A percentile compares a stretch with the other conserved stretches of the same genome.
phyloP scores from a whole-genome alignment of 1,139 yeast genomes.

The Blastobotrys malaysiensis region DNA sequence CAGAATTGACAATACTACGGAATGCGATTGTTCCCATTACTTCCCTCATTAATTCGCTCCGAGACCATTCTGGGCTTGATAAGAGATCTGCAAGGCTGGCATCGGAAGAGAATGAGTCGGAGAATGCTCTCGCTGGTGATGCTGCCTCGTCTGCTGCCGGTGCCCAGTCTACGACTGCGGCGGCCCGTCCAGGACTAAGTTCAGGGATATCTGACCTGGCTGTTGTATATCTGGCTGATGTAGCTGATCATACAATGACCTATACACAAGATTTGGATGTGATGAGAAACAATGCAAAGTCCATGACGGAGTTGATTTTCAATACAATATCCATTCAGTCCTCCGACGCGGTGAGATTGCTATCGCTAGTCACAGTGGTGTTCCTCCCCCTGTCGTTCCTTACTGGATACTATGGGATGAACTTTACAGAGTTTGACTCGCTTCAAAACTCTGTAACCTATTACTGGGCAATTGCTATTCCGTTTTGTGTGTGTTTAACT shows the following conservation, averaged over 20 bases:
- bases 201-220: slow-evolving; percentile 34
- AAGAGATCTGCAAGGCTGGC: slow-evolving; percentile 1
- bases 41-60: slow-evolving; percentile 40
- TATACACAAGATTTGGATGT: slow-evolving; percentile 47
- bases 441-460: slow-evolving; percentile 40
- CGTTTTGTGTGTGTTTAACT: slow-evolving; percentile 41
- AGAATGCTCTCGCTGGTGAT: slow-evolving; percentile 1
- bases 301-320: slow-evolving; percentile 46
- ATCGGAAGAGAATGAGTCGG: slow-evolving; percentile 6
- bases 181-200: slow-evolving; percentile 18
- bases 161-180: background rate
- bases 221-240: slow-evolving; percentile 45
- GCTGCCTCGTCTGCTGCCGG: background rate
- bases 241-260: slow-evolving; percentile 47
- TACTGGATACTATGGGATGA: slow-evolving; percentile 58
- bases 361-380: slow-evolving; percentile 48
- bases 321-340: slow-evolving; percentile 50
- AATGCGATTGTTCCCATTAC: slow-evolving; percentile 43
- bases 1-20: slow-evolving; percentile 44
- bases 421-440: slow-evolving; percentile 45
- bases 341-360: slow-evolving; percentile 45
- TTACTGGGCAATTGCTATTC: slow-evolving; percentile 49
- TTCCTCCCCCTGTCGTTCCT: slow-evolving; percentile 50
- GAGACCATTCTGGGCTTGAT: slow-evolving; percentile 34
- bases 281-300: slow-evolving; percentile 46